Conservation (phyloP, 352 stramenopile species). For the Vaucheria bursata region DNA sequence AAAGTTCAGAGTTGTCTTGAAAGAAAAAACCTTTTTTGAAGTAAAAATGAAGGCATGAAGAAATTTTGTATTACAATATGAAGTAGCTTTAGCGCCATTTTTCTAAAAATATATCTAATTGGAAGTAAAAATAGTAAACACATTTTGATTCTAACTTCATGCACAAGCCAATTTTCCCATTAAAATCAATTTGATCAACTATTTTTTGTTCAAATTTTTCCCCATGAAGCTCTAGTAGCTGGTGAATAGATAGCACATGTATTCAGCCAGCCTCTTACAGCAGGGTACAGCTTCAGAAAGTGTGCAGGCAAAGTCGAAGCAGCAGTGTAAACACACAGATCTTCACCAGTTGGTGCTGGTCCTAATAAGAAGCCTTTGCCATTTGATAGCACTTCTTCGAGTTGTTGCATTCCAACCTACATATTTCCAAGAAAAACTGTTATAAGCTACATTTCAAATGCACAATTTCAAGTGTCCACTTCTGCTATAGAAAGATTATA, state of each 20-base stretch:
- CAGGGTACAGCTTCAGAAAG: conserved; percentile 13
- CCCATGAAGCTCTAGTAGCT: conserved; percentile 18
- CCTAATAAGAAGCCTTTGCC: conserved; percentile 29
- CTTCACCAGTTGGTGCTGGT: conserved; percentile 11
- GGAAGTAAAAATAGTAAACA: no score
- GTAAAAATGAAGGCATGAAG: no score
- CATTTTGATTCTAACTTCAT: no score
- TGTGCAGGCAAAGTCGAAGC: not conserved
- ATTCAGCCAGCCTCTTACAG: conserved; percentile 38
- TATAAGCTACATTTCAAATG: not conserved
- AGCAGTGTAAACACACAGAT: conserved; percentile 23
- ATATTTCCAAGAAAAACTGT: not conserved
- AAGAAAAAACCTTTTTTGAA: no score
- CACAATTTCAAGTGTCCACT: not conserved
- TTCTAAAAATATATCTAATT: no score
- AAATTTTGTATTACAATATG: no score
- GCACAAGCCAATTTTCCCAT: no score
- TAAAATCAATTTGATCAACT: no score
- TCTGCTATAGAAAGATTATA: not conserved
- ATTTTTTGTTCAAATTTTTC: no score
- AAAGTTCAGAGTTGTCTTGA: no score
- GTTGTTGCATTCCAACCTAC: not conserved
- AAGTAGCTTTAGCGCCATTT: no score
- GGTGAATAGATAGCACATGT: conserved; percentile 30
- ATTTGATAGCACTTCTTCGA: conserved; percentile 27